Evolutionary conservation across 129 eudicot species (phyloP).

Genomic region (Flaveria sonorensis): DNA sequence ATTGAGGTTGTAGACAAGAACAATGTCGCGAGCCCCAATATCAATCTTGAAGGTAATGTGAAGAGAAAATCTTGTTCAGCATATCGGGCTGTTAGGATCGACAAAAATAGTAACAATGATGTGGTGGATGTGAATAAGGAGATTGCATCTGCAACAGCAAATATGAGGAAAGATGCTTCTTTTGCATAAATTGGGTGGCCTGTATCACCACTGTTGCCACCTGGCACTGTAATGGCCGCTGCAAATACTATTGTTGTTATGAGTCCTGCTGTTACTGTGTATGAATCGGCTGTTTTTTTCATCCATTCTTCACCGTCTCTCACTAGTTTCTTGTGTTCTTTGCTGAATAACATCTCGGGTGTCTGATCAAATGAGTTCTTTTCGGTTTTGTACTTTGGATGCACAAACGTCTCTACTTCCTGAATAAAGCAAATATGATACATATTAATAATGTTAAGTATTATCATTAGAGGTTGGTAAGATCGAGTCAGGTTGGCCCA

Average conservation of each 20-base stretch:
- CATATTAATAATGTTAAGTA: background rate
- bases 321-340: no score
- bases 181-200: constrained; percentile 37
- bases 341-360: constrained; percentile 20
- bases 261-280: no score
- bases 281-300: no score
- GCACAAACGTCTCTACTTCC: constrained; percentile 39
- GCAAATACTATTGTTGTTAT: constrained; percentile 38
- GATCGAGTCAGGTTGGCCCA: background rate
- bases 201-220: constrained; percentile 13
- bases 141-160: constrained; percentile 47
- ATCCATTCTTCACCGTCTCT: no score
- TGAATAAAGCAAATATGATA: background rate
- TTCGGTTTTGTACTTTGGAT: constrained; percentile 41
- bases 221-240: no score
- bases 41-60: constrained; percentile 40
- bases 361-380: constrained; percentile 35
- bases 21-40: constrained; percentile 39
- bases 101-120: constrained; percentile 39
- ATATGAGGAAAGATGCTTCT: constrained; percentile 34
- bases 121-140: constrained; percentile 52
- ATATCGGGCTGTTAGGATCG: constrained; percentile 49
- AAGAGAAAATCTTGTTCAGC: constrained; percentile 43
- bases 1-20: constrained; percentile 43
- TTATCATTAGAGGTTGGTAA: background rate